Evolutionary conservation across 306 rosid genomes (phyloP).

Genomic region (Cucurbita argyrosperma): DNA sequence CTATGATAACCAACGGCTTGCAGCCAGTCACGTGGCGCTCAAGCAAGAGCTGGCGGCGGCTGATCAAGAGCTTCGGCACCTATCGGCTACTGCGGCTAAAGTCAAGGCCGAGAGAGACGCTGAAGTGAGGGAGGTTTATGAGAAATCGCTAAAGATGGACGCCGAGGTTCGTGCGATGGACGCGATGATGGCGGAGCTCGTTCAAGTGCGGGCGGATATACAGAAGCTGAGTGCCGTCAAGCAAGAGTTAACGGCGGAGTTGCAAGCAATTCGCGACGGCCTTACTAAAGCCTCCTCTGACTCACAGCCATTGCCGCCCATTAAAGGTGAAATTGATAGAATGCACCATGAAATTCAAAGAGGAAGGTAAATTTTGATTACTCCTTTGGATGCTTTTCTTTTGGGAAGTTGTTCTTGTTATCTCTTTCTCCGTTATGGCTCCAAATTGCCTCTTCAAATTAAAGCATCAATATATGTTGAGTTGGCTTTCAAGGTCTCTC

Average conservation of each 20-base stretch:
- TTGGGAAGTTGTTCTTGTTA: background rate
- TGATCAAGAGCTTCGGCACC: slow-evolving; percentile 42
- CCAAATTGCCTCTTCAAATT: background rate
- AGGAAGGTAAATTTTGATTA: slow-evolving; percentile 46
- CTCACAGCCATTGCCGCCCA: slow-evolving; percentile 19
- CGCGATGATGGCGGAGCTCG: slow-evolving; percentile 39
- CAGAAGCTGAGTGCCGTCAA: slow-evolving; percentile 21
- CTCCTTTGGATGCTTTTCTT: background rate
- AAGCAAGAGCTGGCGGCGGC: slow-evolving; percentile 60
- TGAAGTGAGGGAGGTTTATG: slow-evolving; percentile 53
- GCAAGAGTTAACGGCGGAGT: slow-evolving; percentile 36
- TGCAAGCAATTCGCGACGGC: slow-evolving; percentile 31
- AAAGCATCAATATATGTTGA: background rate
- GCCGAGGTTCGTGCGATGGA: slow-evolving; percentile 53
- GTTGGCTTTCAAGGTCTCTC: background rate
- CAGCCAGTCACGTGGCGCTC: slow-evolving; percentile 69
- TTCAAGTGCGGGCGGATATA: slow-evolving; percentile 37
- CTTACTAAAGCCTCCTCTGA: slow-evolving; percentile 27
- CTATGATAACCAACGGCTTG: slow-evolving; percentile 68
- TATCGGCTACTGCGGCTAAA: slow-evolving; percentile 34
- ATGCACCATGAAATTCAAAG: slow-evolving; percentile 49
- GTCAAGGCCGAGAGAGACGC: slow-evolving; percentile 55
- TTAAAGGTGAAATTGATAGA: slow-evolving; percentile 42
- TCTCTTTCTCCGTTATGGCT: background rate
- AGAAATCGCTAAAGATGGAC: slow-evolving; percentile 55